phyloP scores from a whole-genome alignment of 108 stramenopile species.

The Discostella pseudostelligera region DNA sequence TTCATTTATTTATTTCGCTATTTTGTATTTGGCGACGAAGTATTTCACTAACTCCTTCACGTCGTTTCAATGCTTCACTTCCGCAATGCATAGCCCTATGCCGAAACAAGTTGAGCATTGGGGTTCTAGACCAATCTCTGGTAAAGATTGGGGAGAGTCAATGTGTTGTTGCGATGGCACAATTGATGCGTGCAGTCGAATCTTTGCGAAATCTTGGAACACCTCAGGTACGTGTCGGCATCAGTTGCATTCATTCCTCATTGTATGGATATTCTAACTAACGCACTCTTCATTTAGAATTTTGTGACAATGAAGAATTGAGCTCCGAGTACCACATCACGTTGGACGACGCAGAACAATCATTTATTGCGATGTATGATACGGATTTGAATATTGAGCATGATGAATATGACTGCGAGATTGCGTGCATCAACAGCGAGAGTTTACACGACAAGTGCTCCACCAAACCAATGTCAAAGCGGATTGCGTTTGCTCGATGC shows the following conservation, averaged over 20 bases:
- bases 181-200: slow-evolving; percentile 36
- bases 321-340: slow-evolving; percentile 22
- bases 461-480: slow-evolving; percentile 3
- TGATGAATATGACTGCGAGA: slow-evolving; percentile 1
- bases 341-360: slow-evolving; percentile 23
- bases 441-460: slow-evolving; percentile 2
- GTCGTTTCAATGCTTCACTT: no score
- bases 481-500: slow-evolving; percentile 11
- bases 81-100: slow-evolving; percentile 64
- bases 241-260: slow-evolving; percentile 3
- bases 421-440: slow-evolving; percentile 8
- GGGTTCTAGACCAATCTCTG: slow-evolving; percentile 70
- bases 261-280: not conserved
- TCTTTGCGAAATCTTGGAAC: slow-evolving; percentile 50
- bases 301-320: slow-evolving; percentile 22
- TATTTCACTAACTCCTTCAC: no score
- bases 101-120: slow-evolving; percentile 55
- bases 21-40: no score
- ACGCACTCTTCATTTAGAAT: slow-evolving; percentile 7
- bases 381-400: not conserved
- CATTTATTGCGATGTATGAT: slow-evolving; percentile 14
- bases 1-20: not conserved
- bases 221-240: slow-evolving; percentile 29
- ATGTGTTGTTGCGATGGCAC: slow-evolving; percentile 38
- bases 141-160: slow-evolving; percentile 80